Evolutionary conservation across 768 basidiomycete genomes (phyloP).

Genomic region (Trametes punicea): DNA sequence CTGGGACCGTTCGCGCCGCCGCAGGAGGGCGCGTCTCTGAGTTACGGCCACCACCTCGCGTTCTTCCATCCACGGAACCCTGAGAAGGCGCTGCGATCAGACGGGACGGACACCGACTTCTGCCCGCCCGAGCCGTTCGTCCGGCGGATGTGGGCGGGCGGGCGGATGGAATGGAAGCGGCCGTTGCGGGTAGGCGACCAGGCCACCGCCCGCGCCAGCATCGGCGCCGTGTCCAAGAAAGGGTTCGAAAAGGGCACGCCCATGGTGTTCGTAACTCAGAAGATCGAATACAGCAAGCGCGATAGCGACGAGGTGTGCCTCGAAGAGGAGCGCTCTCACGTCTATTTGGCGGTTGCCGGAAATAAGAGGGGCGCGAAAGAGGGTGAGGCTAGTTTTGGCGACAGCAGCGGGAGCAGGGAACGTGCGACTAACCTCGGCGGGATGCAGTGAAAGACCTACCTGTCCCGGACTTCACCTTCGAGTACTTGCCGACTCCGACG

Average conservation of each 20-base stretch:
- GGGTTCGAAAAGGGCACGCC: conserved; percentile 61
- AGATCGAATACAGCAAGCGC: conserved; percentile 47
- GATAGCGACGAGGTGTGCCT: conserved; percentile 46
- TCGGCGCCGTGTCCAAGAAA: conserved; percentile 57
- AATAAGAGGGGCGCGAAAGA: conserved; percentile 35
- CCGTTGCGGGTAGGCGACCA: conserved; percentile 53
- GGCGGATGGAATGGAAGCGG: conserved; percentile 60
- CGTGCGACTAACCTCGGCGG: not conserved
- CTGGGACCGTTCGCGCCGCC: conserved; percentile 37
- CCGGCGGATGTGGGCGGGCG: conserved; percentile 81
- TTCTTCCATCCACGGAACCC: conserved; percentile 71
- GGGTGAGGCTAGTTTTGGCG: conserved; percentile 35
- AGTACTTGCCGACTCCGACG: conserved; percentile 61
- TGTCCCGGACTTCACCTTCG: conserved; percentile 53
- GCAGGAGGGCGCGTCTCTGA: conserved; percentile 39
- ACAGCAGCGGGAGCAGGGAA: not conserved
- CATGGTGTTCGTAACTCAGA: conserved; percentile 74
- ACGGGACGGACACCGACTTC: conserved; percentile 71
- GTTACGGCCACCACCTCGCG: conserved; percentile 65
- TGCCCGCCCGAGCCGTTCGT: conserved; percentile 72
- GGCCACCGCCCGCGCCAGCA: conserved; percentile 45
- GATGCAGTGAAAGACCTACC: conserved; percentile 50
- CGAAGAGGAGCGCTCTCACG: conserved; percentile 65
- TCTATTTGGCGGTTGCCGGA: conserved; percentile 47
- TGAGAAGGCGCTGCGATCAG: conserved; percentile 52